A percentile compares a stretch with the other conserved stretches of the same genome.
phyloP scores from a whole-genome alignment of 1,284 basidiomycete genomes.

The Apiotrichum mycotoxinovorans region DNA sequence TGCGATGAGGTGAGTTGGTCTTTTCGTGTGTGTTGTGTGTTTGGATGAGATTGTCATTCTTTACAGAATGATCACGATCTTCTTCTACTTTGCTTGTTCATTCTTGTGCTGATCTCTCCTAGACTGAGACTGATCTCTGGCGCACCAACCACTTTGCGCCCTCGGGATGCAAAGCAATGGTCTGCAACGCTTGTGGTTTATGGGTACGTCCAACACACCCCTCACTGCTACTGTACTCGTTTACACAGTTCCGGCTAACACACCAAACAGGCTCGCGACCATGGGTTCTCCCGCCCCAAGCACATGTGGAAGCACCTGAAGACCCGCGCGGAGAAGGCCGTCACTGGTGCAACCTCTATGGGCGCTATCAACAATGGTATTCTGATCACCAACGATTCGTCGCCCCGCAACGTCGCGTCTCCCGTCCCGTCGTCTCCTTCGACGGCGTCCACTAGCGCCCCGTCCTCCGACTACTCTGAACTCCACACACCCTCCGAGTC shows the following conservation, averaged over 20 bases:
- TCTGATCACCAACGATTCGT: too few relatives aligned
- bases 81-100: not conserved
- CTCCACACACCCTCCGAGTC: too few relatives aligned
- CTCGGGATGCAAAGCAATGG: constrained; percentile 3
- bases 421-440: too few relatives aligned
- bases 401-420: too few relatives aligned
- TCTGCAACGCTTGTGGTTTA: constrained; percentile 22
- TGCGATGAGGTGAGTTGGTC: constrained; percentile 13
- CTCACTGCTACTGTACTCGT: too few relatives aligned
- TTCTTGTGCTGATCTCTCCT: not conserved
- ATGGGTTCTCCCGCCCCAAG: not conserved
- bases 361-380: too few relatives aligned
- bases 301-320: constrained; percentile 5
- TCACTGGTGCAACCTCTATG: too few relatives aligned
- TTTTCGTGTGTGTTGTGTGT: not conserved
- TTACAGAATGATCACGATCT: not conserved
- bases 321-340: not conserved
- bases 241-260: not conserved
- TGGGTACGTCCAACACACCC: constrained; percentile 22
- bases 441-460: too few relatives aligned
- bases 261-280: not conserved
- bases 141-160: constrained; percentile 4
- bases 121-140: constrained; percentile 20
- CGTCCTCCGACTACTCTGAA: too few relatives aligned
- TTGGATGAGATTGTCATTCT: not conserved